These are phyloP conservation scores for Pleurozium schreberi DNA, from an alignment of 225 moss, liverwort and hornwort genomes.

Conservation along the genomic window DNA sequence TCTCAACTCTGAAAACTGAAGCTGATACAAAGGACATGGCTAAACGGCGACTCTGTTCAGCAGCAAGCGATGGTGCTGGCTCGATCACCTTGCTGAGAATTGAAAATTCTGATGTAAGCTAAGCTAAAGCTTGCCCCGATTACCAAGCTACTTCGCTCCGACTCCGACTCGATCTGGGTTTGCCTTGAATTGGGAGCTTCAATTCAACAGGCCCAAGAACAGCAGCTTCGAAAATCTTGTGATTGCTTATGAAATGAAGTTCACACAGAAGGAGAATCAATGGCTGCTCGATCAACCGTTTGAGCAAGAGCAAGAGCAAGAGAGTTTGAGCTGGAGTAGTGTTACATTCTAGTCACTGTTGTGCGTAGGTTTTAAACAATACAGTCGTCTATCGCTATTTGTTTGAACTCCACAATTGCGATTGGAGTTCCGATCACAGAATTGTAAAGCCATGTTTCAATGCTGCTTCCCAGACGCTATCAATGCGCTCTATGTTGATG, in stretches of 20 bases:
- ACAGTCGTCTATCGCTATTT: background rate
- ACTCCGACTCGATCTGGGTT: background rate
- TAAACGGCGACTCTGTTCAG: slow-evolving; percentile 32
- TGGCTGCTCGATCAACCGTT: slow-evolving; percentile 20
- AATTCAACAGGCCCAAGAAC: slow-evolving; percentile 37
- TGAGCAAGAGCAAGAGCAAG: background rate
- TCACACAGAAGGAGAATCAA: background rate
- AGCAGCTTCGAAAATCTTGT: slow-evolving; percentile 38
- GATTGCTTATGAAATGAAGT: slow-evolving; percentile 3
- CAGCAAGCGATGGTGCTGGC: slow-evolving; percentile 46
- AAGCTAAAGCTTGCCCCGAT: background rate
- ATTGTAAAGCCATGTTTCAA: slow-evolving; percentile 35
- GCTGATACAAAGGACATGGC: slow-evolving; percentile 26
- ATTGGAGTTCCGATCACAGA: background rate
- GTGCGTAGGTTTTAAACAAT: background rate
- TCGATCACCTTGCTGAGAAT: slow-evolving; percentile 29
- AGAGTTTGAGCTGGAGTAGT: slow-evolving; percentile 15
- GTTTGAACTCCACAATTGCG: too few relatives aligned
- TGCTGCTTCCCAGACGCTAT: slow-evolving; percentile 26
- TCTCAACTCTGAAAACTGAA: background rate
- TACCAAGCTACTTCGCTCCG: background rate
- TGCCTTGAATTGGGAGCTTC: slow-evolving; percentile 16
- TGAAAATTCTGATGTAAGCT: slow-evolving; percentile 17
- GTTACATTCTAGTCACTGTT: background rate
- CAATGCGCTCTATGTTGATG: slow-evolving; percentile 15